Conservation (phyloP, 2,329 filamentous ascomycete species). For the Chaetomiaceae sp. region DNA sequence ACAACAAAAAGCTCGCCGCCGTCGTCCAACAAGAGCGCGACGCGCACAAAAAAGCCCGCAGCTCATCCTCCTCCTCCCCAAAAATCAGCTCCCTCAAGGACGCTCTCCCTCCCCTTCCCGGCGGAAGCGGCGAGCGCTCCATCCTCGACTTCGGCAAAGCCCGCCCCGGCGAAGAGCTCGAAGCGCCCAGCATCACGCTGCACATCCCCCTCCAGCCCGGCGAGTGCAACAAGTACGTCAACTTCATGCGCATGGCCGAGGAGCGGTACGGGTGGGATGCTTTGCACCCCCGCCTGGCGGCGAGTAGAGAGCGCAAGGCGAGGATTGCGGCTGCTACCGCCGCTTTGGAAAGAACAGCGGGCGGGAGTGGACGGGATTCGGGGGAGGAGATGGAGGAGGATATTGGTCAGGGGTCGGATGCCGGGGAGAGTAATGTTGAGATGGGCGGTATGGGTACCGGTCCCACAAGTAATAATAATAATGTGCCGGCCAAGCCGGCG, state of each 20-base stretch:
- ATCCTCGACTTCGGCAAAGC: constrained; percentile 60
- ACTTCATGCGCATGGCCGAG: constrained; percentile 90
- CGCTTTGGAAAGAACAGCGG: constrained; percentile 70
- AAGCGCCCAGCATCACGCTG: constrained; percentile 74
- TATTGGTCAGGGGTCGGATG: constrained; percentile 51
- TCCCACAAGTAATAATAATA: too few relatives aligned
- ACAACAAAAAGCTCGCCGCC: constrained; percentile 47
- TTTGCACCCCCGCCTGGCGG: constrained; percentile 83
- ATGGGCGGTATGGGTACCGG: constrained; percentile 68
- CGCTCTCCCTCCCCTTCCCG: constrained; percentile 33
- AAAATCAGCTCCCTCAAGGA: constrained; percentile 49
- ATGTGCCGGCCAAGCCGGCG: constrained; percentile 52
- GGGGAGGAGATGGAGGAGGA: constrained; percentile 83
- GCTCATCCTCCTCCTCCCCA: constrained; percentile 43
- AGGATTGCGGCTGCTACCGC: constrained; percentile 86
- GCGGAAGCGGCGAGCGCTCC: constrained; percentile 41
- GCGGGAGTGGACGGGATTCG: constrained; percentile 48
- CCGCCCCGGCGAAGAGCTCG: constrained; percentile 53
- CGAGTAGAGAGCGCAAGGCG: constrained; percentile 79
- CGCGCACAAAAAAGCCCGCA: constrained; percentile 37
- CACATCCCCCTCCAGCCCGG: constrained; percentile 71
- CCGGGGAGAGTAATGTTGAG: constrained; percentile 82
- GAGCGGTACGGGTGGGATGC: constrained; percentile 94
- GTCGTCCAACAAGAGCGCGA: constrained; percentile 42
- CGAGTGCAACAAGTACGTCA: constrained; percentile 84